Conservation (phyloP, 2,329 filamentous ascomycete genomes). For the Aspergillus sp. region DNA sequence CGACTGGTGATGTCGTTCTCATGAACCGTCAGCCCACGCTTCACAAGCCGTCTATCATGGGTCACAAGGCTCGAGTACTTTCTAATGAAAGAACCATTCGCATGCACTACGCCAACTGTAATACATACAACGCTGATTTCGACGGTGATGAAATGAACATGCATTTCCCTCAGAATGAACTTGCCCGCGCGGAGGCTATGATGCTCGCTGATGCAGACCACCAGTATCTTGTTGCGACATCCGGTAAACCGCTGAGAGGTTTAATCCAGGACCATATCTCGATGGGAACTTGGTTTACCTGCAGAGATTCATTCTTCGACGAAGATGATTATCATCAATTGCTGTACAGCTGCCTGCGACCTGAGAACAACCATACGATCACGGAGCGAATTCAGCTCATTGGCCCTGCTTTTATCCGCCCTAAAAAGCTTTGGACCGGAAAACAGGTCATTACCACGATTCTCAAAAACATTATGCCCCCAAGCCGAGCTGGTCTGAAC, state of each 20-base stretch:
- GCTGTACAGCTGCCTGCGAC: slow-evolving; percentile 81
- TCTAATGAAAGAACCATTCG: slow-evolving; percentile 94
- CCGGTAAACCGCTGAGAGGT: slow-evolving; percentile 87
- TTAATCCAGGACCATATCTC: slow-evolving; percentile 98
- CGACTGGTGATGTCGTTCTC: slow-evolving; percentile 91
- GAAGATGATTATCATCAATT: slow-evolving; percentile 84
- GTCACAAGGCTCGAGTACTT: slow-evolving; percentile 82
- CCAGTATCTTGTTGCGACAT: slow-evolving; percentile 89
- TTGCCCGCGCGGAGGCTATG: slow-evolving; percentile 84
- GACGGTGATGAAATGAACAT: slow-evolving; percentile 99
- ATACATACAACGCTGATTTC: slow-evolving; percentile 98
- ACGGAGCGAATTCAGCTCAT: slow-evolving; percentile 74
- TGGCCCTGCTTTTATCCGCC: slow-evolving; percentile 73
- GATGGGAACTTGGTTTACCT: slow-evolving; percentile 84
- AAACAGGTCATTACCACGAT: slow-evolving; percentile 94
- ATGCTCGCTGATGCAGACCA: slow-evolving; percentile 94
- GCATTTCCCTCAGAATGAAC: slow-evolving; percentile 97
- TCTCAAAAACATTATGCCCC: slow-evolving; percentile 80
- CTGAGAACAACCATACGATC: slow-evolving; percentile 81
- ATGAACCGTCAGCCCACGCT: slow-evolving; percentile 99
- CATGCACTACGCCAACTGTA: slow-evolving; percentile 99
- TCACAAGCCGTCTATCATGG: slow-evolving; percentile 99
- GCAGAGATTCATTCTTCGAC: slow-evolving; percentile 82
- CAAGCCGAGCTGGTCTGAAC: slow-evolving; percentile 65
- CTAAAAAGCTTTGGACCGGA: slow-evolving; percentile 78